A percentile compares a stretch with the other conserved stretches of the same genome.
Conservation (phyloP, 2,329 filamentous ascomycete species). For the Tolypocladium paradoxum region DNA sequence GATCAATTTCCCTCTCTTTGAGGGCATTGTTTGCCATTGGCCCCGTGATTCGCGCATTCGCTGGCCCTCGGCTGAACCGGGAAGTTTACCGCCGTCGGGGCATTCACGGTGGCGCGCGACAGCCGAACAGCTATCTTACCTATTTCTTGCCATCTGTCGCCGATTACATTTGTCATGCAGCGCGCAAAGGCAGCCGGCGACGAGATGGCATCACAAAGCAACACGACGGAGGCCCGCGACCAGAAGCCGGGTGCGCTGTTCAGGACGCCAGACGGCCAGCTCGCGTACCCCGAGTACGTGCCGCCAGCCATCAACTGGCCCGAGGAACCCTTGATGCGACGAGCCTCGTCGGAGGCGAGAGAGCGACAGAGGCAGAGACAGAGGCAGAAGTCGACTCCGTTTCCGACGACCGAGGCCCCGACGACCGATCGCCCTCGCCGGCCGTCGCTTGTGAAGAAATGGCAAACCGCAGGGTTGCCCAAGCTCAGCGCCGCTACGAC, state of each 20-base stretch:
- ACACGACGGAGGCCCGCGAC: neutral
- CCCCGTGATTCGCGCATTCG: neutral
- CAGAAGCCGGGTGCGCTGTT: neutral
- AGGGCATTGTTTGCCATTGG: too few species aligned
- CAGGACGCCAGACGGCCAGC: neutral
- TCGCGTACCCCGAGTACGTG: neutral
- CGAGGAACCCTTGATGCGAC: neutral
- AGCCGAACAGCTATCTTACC: neutral
- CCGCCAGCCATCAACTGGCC: neutral
- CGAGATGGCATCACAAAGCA: neutral
- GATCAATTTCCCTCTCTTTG: too few species aligned
- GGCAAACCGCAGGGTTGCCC: neutral
- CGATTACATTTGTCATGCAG: neutral
- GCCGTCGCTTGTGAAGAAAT: neutral
- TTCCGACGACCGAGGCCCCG: neutral
- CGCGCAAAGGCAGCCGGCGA: neutral
- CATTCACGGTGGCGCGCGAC: neutral
- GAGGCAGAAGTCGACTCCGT: neutral
- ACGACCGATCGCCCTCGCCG: neutral
- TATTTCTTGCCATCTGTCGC: neutral
- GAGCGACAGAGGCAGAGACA: neutral
- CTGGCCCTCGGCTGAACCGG: neutral
- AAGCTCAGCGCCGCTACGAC: neutral
- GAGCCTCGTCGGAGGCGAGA: neutral
- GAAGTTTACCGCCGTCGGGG: neutral